Conservation (phyloP, 805 yeast species). For the Saccharomyces paradoxus region DNA sequence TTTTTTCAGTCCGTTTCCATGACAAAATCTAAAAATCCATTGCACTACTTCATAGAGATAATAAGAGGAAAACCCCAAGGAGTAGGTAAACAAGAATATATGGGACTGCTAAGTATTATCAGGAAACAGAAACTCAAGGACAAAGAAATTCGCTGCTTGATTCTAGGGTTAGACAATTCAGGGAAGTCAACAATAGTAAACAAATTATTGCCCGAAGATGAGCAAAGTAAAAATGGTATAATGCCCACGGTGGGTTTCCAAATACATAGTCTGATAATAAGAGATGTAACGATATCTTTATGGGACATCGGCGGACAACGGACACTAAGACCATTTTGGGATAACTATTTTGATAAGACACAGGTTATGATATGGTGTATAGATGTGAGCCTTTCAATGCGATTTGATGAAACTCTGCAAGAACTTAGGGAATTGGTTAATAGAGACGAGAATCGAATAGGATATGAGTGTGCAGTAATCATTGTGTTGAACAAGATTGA, state of each 20-base stretch:
- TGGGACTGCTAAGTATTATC: conserved; percentile 79
- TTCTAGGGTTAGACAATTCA: conserved; percentile 82
- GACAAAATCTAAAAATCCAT: neutral
- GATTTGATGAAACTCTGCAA: conserved; percentile 54
- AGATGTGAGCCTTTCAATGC: conserved; percentile 50
- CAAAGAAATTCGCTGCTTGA: conserved; percentile 61
- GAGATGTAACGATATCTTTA: conserved; percentile 43
- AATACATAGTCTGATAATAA: conserved; percentile 49
- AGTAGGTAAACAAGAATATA: conserved; percentile 22
- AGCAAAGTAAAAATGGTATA: conserved; percentile 41
- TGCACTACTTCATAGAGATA: neutral
- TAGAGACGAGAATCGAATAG: conserved; percentile 58
- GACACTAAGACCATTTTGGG: conserved; percentile 82
- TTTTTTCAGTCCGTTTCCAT: neutral
- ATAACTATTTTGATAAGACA: conserved; percentile 78
- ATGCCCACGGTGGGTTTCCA: conserved; percentile 90
- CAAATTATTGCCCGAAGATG: conserved; percentile 34
- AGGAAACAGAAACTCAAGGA: conserved; percentile 78
- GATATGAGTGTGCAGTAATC: conserved; percentile 47
- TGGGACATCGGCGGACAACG: conserved; percentile 95
- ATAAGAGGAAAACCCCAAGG: neutral
- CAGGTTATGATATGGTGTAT: conserved; percentile 82
- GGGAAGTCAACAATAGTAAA: conserved; percentile 85
- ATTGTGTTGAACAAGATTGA: conserved; percentile 74
- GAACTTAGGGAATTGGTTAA: conserved; percentile 57